These are phyloP conservation scores for Neobulgaria alba DNA, from an alignment of 2,329 filamentous ascomycete species.

Conservation along the genomic window DNA sequence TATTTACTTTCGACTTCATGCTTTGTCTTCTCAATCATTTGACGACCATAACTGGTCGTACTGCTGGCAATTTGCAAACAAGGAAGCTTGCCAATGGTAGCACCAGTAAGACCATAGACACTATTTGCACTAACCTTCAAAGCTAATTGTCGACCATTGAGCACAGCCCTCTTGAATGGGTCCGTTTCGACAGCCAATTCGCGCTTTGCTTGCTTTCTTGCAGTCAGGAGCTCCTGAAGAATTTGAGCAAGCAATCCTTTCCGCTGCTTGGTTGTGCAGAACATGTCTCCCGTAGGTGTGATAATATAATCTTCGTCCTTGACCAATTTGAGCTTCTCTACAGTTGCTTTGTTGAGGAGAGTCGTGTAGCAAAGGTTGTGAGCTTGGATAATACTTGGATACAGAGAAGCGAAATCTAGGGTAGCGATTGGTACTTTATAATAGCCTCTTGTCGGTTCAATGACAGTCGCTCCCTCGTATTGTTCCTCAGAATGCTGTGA, in stretches of 20 bases:
- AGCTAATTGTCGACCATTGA: constrained; percentile 94
- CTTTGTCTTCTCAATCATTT: constrained; percentile 99
- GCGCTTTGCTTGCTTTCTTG: constrained; percentile 89
- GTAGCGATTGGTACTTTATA: constrained; percentile 94
- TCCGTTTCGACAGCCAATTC: constrained; percentile 85
- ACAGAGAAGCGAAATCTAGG: constrained; percentile 96
- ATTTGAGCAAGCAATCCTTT: constrained; percentile 93
- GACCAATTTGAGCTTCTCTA: constrained; percentile 67
- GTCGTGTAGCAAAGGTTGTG: constrained; percentile 99
- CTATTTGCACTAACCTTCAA: constrained; percentile 96
- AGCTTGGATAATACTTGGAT: constrained; percentile 97
- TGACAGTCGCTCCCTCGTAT: constrained; percentile 96
- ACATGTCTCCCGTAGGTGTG: constrained; percentile 89
- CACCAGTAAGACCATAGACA: constrained; percentile 94
- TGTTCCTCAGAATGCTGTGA: constrained; percentile 70
- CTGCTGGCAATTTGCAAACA: constrained; percentile 93
- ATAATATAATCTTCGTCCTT: constrained; percentile 95
- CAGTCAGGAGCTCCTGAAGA: constrained; percentile 83
- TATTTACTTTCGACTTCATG: constrained; percentile 88
- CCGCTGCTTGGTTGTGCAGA: constrained; percentile 77
- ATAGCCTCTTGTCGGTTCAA: constrained; percentile 87
- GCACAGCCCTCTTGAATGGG: constrained; percentile 92
- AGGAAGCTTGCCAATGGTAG: constrained; percentile 89
- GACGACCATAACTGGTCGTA: constrained; percentile 91
- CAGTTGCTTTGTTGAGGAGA: constrained; percentile 66